Base-by-base conservation (phyloP, 345 rosid species). In the Mangifera indica region DNA sequence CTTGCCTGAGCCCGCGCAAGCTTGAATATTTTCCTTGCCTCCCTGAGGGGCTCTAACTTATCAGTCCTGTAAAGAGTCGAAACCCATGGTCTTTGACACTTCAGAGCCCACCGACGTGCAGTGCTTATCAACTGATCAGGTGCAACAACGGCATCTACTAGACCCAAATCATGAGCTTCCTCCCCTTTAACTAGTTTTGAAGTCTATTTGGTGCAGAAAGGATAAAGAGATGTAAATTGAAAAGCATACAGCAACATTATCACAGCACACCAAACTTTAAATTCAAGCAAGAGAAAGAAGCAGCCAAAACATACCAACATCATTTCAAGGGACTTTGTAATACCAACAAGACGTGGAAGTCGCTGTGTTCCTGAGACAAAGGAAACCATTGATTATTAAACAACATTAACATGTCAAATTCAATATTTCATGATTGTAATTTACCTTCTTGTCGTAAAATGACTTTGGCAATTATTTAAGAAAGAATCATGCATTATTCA, bases 341-440 rank as follows among this genome's bases (percentile, higher is more conserved):
- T 91, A 70, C 99, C 99, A 79, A 95, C 94, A 77, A 95, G 98
- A 60, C 99, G 98, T 6, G 99, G 99, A 85, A 95, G 98, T 46
- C 99, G 86, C 76, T 95, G 97, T 32, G 99, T 92, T 75, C 99
- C 98, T 92, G 87, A 62, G 60, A 24, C 85, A 82, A 79, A 10
- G 53, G 25, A 52, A 69, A 22, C 3, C n/a, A 54, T 10, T 32
- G 26, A 74, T 61, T 40, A 59, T 7, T 56, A 24, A 46, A 56
- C 13, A 62, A 55, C 13, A 29, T 24, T 32, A 62, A 48, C 11
- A 0, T 34, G 2, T 26, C 26, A 70, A 3, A 10, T 48, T 11
- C 24, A 70, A 24, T 26, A 55, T 69, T 32, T 22, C 5, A 68
- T 9, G 11, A 22, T 68, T 37, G 51, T 14, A 3, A 68, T 34